Evolutionary conservation across 2,329 filamentous ascomycete genomes (phyloP).

Genomic region (Ilyonectria destructans): DNA sequence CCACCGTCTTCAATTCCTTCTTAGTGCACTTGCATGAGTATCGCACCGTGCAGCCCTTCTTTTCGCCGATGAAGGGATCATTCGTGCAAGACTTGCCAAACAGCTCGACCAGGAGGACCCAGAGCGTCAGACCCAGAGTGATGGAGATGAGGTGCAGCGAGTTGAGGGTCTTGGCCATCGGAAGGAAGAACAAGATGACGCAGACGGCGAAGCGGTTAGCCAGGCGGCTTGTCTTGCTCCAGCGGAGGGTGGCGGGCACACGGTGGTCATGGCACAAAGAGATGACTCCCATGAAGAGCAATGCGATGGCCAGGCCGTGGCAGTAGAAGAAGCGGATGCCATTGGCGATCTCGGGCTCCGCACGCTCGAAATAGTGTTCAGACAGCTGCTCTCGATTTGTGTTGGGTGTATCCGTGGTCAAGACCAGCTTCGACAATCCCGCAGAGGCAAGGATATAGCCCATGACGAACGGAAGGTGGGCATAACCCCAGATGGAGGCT

Average conservation of each 20-base stretch:
- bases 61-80: slow-evolving; percentile 61
- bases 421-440: slow-evolving; percentile 71
- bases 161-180: slow-evolving; percentile 63
- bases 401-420: slow-evolving; percentile 69
- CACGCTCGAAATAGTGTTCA: slow-evolving; percentile 65
- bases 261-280: slow-evolving; percentile 71
- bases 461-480: slow-evolving; percentile 76
- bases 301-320: slow-evolving; percentile 70
- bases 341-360: slow-evolving; percentile 64
- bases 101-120: slow-evolving; percentile 65
- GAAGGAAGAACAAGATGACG: slow-evolving; percentile 69
- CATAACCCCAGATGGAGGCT: slow-evolving; percentile 69
- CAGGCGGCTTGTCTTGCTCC: slow-evolving; percentile 68
- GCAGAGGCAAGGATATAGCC: slow-evolving; percentile 73
- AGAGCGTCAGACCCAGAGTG: slow-evolving; percentile 61
- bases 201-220: slow-evolving; percentile 66
- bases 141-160: slow-evolving; percentile 64
- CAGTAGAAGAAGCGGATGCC: slow-evolving; percentile 77
- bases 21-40: slow-evolving; percentile 63
- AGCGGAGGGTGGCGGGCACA: slow-evolving; percentile 63
- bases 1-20: slow-evolving; percentile 54
- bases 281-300: slow-evolving; percentile 70
- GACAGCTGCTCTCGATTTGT: slow-evolving; percentile 66
- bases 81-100: slow-evolving; percentile 64
- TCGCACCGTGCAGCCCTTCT: slow-evolving; percentile 51